These are phyloP conservation scores for Botrytis squamosa DNA, from an alignment of 2,329 filamentous ascomycete genomes.

Conservation along the genomic window DNA sequence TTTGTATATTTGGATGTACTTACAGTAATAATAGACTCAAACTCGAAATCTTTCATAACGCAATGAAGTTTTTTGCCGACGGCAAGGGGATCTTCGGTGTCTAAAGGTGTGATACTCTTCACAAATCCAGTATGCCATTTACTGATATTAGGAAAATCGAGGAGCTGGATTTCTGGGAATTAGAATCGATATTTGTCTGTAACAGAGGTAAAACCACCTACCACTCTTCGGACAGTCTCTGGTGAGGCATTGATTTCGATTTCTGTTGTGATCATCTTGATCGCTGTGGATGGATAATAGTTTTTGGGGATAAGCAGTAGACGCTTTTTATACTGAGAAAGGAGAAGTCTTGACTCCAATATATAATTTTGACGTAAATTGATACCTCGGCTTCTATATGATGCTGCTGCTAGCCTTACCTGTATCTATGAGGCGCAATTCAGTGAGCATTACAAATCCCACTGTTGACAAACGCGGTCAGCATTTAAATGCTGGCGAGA, in stretches of 20 bases:
- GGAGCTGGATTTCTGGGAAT: background rate
- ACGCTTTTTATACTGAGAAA: background rate
- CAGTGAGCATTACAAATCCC: background rate
- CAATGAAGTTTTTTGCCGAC: slow-evolving; percentile 1
- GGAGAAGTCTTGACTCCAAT: too few relatives aligned
- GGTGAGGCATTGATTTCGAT: background rate
- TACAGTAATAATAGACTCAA: background rate
- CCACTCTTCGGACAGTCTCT: background rate
- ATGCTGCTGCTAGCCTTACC: background rate
- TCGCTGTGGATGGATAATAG: background rate
- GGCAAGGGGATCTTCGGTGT: background rate
- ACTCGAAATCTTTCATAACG: background rate
- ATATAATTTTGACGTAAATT: background rate
- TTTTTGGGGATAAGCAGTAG: background rate
- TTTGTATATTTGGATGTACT: too few relatives aligned
- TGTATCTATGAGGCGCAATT: background rate
- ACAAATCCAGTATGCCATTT: background rate
- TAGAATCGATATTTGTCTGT: background rate
- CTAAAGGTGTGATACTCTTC: background rate
- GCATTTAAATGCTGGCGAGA: background rate
- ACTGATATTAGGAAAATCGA: background rate
- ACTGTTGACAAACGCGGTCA: background rate
- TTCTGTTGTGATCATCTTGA: slow-evolving; percentile 13
- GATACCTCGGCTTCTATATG: background rate
- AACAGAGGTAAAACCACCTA: too few relatives aligned